A percentile compares a stretch with the other conserved stretches of the same genome.
These are phyloP conservation scores for Cryomyces minteri DNA, from an alignment of 495 filamentous ascomycete species.

Conservation along the genomic window DNA sequence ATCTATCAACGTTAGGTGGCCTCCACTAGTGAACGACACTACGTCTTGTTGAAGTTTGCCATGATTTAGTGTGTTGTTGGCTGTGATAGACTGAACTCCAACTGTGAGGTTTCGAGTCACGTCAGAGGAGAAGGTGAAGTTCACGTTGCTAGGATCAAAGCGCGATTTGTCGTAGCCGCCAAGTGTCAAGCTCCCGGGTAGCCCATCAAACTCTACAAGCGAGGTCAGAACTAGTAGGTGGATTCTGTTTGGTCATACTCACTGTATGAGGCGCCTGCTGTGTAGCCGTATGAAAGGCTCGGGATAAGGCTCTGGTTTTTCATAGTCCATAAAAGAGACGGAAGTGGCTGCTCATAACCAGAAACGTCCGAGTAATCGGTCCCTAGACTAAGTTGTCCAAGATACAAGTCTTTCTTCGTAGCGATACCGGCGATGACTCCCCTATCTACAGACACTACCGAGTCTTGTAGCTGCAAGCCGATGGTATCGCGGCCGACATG, in stretches of 20 bases:
- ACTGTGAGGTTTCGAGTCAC: neutral
- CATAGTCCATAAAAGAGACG: constrained; percentile 1
- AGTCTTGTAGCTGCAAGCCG: too few species aligned
- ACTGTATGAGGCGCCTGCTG: constrained; percentile 15
- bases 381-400: too few species aligned
- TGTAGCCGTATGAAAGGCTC: constrained; percentile 18
- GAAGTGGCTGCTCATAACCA: too few species aligned
- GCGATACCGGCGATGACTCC: too few species aligned
- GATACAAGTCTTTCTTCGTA: too few species aligned
- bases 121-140: neutral
- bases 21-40: constrained; percentile 1
- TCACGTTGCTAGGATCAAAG: constrained; percentile 1
- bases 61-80: constrained; percentile 6
- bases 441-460: too few species aligned
- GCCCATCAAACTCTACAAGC: neutral
- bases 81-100: constrained; percentile 3
- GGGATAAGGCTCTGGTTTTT: constrained; percentile 14
- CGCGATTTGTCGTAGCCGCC: constrained; percentile 2
- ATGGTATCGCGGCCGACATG: too few species aligned
- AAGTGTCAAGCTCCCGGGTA: constrained; percentile 1
- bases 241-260: neutral
- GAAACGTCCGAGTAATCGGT: too few species aligned
- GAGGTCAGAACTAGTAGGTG: constrained; percentile 9
- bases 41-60: too few species aligned
- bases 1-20: neutral